phyloP scores from a whole-genome alignment of 2,329 filamentous ascomycete genomes.

The Hymenoscyphus albidus region DNA sequence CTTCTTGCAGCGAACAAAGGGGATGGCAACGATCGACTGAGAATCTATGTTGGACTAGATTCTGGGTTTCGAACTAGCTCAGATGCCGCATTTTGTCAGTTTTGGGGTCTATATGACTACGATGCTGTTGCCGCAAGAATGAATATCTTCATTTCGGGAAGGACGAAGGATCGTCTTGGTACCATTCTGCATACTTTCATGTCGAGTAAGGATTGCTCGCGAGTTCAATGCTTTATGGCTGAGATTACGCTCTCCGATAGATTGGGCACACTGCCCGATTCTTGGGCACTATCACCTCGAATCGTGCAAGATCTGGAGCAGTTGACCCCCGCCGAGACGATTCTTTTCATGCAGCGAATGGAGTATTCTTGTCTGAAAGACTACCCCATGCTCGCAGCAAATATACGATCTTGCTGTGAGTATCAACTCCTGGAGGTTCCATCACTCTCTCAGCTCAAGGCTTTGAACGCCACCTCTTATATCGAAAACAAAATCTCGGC shows the following conservation, averaged over 20 bases:
- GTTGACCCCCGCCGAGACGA: slow-evolving; percentile 40
- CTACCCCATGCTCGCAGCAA: slow-evolving; percentile 28
- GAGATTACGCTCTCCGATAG: slow-evolving; percentile 37
- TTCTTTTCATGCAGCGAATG: slow-evolving; percentile 38
- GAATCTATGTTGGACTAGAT: slow-evolving; percentile 37
- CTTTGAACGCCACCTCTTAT: slow-evolving; percentile 39
- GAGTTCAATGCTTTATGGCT: slow-evolving; percentile 40
- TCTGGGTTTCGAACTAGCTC: slow-evolving; percentile 37
- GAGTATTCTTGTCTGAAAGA: slow-evolving; percentile 16
- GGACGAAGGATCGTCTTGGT: slow-evolving; percentile 21
- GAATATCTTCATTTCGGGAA: slow-evolving; percentile 38
- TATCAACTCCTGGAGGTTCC: slow-evolving; percentile 38
- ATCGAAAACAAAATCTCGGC: slow-evolving; percentile 37
- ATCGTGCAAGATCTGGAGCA: slow-evolving; percentile 40
- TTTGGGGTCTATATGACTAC: slow-evolving; percentile 37
- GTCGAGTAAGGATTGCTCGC: slow-evolving; percentile 39
- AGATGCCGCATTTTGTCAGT: slow-evolving; percentile 26
- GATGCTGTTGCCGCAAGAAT: slow-evolving; percentile 21
- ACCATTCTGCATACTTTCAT: slow-evolving; percentile 45
- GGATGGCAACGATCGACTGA: slow-evolving; percentile 33
- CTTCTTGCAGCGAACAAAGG: slow-evolving; percentile 10
- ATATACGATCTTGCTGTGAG: slow-evolving; percentile 14
- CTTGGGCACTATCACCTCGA: slow-evolving; percentile 35
- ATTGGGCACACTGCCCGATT: slow-evolving; percentile 32
- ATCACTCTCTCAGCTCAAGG: slow-evolving; percentile 38